These are phyloP conservation scores for Haberlea rhodopensis DNA, from an alignment of 257 asterid species.

Conservation along the genomic window DNA sequence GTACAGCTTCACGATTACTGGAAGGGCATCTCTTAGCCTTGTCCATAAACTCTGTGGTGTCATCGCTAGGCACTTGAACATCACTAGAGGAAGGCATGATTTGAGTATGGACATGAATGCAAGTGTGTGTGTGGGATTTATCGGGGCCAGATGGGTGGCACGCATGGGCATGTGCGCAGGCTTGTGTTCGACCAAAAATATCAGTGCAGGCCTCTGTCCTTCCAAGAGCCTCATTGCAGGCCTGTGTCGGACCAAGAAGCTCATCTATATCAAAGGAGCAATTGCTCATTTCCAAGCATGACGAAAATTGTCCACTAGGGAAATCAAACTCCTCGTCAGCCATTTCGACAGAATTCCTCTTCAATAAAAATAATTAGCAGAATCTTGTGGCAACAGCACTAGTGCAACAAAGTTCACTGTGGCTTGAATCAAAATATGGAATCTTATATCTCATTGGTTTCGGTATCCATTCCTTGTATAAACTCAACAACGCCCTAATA, in stretches of 20 bases:
- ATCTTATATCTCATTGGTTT: not conserved
- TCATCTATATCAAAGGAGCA: constrained; percentile 61
- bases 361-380: constrained; percentile 12
- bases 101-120: constrained; percentile 94
- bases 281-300: constrained; percentile 53
- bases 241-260: constrained; percentile 41
- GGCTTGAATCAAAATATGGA: not conserved
- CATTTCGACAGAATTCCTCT: constrained; percentile 34
- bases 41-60: constrained; percentile 79
- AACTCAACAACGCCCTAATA: too few species aligned
- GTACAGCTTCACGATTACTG: constrained; percentile 93
- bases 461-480: too few species aligned
- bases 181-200: constrained; percentile 54
- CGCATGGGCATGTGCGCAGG: constrained; percentile 91
- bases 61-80: constrained; percentile 63
- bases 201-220: constrained; percentile 52
- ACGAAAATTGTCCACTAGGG: constrained; percentile 39
- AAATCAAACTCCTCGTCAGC: constrained; percentile 51
- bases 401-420: not conserved
- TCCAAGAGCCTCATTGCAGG: constrained; percentile 52
- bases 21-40: constrained; percentile 64
- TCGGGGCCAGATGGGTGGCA: constrained; percentile 94
- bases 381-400: not conserved
- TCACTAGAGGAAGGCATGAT: constrained; percentile 65
- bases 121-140: constrained; percentile 74